A percentile compares a stretch with the other conserved stretches of the same genome.
These are phyloP conservation scores for Salvia hispanica DNA, from an alignment of 257 asterid genomes.

Conservation along the genomic window DNA sequence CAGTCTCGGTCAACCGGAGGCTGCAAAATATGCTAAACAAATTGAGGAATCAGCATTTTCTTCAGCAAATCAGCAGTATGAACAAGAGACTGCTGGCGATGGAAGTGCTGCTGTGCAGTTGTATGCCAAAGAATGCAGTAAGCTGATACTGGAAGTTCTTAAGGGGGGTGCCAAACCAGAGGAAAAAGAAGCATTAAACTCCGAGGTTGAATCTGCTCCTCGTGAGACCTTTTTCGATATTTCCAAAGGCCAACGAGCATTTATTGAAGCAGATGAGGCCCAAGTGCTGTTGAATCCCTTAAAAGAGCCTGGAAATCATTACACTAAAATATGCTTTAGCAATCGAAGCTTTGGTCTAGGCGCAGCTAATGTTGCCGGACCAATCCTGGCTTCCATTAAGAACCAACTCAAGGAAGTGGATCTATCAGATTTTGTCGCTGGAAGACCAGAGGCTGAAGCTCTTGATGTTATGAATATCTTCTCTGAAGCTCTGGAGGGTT, in stretches of 20 bases:
- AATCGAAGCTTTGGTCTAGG: conserved; percentile 86
- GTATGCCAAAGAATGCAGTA: conserved; percentile 92
- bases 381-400: conserved; percentile 72
- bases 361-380: conserved; percentile 82
- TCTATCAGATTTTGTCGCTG: conserved; percentile 94
- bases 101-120: conserved; percentile 95
- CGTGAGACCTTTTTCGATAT: conserved; percentile 64
- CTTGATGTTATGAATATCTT: conserved; percentile 92
- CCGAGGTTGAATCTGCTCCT: conserved; percentile 40
- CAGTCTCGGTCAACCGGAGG: conserved; percentile 57
- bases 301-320: conserved; percentile 67
- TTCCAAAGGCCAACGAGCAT: conserved; percentile 82
- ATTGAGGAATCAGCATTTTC: conserved; percentile 78
- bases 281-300: conserved; percentile 72
- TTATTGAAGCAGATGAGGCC: conserved; percentile 82
- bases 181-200: conserved; percentile 40
- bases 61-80: conserved; percentile 62
- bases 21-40: conserved; percentile 57
- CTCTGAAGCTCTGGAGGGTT: conserved; percentile 86
- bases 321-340: conserved; percentile 81
- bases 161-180: conserved; percentile 50
- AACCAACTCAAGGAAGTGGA: conserved; percentile 87
- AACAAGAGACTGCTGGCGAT: conserved; percentile 90
- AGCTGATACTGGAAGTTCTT: conserved; percentile 72
- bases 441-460: conserved; percentile 91